Conservation (phyloP, 2,329 filamentous ascomycete species). For the Botrytis cinerea region DNA sequence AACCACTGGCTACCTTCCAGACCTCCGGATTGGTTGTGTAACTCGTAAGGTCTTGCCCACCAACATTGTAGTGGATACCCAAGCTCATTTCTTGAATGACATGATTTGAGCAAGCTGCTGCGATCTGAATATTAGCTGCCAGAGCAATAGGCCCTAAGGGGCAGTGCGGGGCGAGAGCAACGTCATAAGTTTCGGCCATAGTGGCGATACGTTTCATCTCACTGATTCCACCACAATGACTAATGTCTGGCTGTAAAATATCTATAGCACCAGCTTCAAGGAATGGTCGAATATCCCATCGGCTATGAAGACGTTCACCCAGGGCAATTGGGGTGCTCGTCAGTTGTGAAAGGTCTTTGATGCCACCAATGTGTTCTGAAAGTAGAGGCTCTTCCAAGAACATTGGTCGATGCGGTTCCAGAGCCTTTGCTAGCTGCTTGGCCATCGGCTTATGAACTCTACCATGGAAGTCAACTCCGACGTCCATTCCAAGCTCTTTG, state of each 20-base stretch:
- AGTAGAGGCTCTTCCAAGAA: slow-evolving; percentile 76
- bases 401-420: slow-evolving; percentile 69
- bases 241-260: slow-evolving; percentile 72
- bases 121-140: slow-evolving; percentile 70
- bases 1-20: slow-evolving; percentile 67
- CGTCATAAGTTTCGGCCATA: slow-evolving; percentile 74
- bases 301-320: slow-evolving; percentile 69
- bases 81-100: slow-evolving; percentile 77
- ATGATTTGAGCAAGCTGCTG: slow-evolving; percentile 62
- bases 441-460: slow-evolving; percentile 79
- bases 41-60: slow-evolving; percentile 63
- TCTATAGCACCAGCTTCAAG: slow-evolving; percentile 69
- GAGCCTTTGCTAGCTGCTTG: slow-evolving; percentile 67
- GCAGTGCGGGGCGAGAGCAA: slow-evolving; percentile 72
- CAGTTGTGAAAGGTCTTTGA: slow-evolving; percentile 59
- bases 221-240: slow-evolving; percentile 71
- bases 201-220: slow-evolving; percentile 69
- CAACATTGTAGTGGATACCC: slow-evolving; percentile 77
- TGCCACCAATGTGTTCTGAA: slow-evolving; percentile 60
- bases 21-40: slow-evolving; percentile 66
- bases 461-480: slow-evolving; percentile 76
- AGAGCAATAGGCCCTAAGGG: slow-evolving; percentile 72
- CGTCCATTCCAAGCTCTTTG: slow-evolving; percentile 69
- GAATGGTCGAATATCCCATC: slow-evolving; percentile 75
- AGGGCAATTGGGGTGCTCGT: slow-evolving; percentile 68